These are phyloP conservation scores for Aspergillus sclerotioniger DNA, from an alignment of 495 filamentous ascomycete species.

Conservation along the genomic window DNA sequence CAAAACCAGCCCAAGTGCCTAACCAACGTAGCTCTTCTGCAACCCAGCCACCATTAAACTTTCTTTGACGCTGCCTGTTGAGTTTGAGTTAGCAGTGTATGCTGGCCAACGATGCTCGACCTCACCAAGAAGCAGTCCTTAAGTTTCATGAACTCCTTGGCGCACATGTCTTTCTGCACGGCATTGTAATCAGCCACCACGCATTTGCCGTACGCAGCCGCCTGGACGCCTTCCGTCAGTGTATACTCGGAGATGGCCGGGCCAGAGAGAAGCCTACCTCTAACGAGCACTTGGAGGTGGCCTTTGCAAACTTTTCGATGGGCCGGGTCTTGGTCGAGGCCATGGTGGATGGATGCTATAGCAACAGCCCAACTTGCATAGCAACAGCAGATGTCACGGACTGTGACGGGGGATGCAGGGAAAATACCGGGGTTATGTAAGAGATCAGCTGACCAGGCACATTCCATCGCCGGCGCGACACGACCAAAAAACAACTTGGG, in stretches of 20 bases:
- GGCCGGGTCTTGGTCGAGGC: slow-evolving; percentile 50
- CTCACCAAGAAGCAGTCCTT: slow-evolving; percentile 88
- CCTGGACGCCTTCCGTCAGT: slow-evolving; percentile 48
- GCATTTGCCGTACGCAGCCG: slow-evolving; percentile 86
- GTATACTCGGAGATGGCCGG: background rate
- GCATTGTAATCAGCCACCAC: slow-evolving; percentile 87
- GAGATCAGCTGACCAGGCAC: slow-evolving; percentile 14
- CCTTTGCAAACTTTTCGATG: slow-evolving; percentile 84
- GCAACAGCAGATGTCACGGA: too few relatives aligned
- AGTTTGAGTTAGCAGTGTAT: slow-evolving; percentile 8
- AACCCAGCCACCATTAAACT: slow-evolving; percentile 17
- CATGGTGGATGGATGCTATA: slow-evolving; percentile 12
- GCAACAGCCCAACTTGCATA: background rate
- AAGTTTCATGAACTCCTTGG: slow-evolving; percentile 76
- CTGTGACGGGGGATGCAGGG: background rate
- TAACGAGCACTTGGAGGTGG: slow-evolving; percentile 75
- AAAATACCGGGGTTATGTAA: slow-evolving; percentile 15
- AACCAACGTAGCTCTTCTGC: slow-evolving; percentile 2
- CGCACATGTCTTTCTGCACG: slow-evolving; percentile 88
- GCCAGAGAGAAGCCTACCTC: slow-evolving; percentile 56
- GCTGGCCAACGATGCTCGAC: background rate
- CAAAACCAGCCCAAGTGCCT: background rate
- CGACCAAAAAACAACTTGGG: slow-evolving; percentile 16
- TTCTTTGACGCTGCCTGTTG: slow-evolving; percentile 42
- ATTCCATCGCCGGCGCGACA: slow-evolving; percentile 20